Percentiles rank a stretch among this genome's conserved stretches.
Evolutionary conservation across 805 yeast genomes (phyloP).

Genomic region (Sporopachydermia lactativora): DNA sequence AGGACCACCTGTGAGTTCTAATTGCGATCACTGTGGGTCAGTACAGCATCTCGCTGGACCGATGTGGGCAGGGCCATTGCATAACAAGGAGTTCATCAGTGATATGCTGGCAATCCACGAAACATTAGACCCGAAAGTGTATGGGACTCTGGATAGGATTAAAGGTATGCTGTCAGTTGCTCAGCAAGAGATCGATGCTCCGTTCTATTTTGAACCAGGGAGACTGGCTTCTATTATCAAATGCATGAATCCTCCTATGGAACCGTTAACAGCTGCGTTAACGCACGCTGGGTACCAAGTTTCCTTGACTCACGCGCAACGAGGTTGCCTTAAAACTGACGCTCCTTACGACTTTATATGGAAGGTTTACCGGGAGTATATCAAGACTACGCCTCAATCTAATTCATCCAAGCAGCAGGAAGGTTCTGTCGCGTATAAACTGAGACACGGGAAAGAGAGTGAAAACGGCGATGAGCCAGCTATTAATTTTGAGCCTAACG

Average conservation of each 20-base stretch:
- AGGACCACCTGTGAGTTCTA: conserved; percentile 44
- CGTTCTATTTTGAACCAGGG: conserved; percentile 77
- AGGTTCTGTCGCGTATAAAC: conserved; percentile 18
- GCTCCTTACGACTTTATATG: conserved; percentile 78
- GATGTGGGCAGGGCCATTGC: conserved; percentile 83
- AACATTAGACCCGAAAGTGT: conserved; percentile 37
- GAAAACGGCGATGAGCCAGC: conserved; percentile 17
- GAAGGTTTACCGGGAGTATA: conserved; percentile 57
- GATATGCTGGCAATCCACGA: conserved; percentile 43
- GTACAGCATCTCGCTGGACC: conserved; percentile 84
- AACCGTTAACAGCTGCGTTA: conserved; percentile 58
- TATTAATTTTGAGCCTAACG: conserved; percentile 48
- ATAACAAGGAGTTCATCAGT: conserved; percentile 51
- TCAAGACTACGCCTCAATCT: conserved; percentile 27
- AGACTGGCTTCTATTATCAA: conserved; percentile 61
- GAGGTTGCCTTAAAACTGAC: conserved; percentile 76
- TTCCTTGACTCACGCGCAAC: conserved; percentile 79
- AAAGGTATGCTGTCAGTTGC: conserved; percentile 91
- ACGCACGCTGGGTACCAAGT: conserved; percentile 75
- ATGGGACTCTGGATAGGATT: conserved; percentile 72
- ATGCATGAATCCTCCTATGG: conserved; percentile 72
- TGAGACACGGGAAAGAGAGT: conserved; percentile 14
- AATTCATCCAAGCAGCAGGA: conserved; percentile 14
- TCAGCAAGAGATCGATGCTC: conserved; percentile 48
- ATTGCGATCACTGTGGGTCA: conserved; percentile 59